Evolutionary conservation across 2,329 filamentous ascomycete species (phyloP).

Genomic region (Colletotrichum tabaci): DNA sequence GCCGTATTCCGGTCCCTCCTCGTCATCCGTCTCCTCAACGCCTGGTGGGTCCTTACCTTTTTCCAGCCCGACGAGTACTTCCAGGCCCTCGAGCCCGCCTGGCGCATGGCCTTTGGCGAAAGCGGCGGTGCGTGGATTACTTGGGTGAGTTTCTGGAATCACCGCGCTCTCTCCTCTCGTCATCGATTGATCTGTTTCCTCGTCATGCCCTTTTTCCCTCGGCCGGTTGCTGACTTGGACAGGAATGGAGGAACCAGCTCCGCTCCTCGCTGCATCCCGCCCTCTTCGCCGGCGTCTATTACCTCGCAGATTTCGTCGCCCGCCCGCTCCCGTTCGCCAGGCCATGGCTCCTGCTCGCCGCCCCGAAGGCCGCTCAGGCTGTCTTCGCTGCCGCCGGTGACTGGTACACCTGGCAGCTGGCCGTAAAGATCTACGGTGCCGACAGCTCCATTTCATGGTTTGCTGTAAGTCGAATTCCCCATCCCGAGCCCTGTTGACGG

Average conservation of each 20-base stretch:
- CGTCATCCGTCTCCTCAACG: conserved; percentile 83
- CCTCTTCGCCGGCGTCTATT: conserved; percentile 85
- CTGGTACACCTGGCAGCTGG: conserved; percentile 90
- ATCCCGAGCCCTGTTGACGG: conserved; percentile 11
- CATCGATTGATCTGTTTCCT: neutral
- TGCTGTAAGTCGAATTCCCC: conserved; percentile 69
- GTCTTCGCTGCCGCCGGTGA: conserved; percentile 84
- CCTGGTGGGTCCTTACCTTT: conserved; percentile 85
- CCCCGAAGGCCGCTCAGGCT: conserved; percentile 84
- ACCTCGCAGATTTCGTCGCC: conserved; percentile 70
- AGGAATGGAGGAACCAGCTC: conserved; percentile 95
- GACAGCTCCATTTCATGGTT: conserved; percentile 76
- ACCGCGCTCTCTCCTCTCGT: neutral
- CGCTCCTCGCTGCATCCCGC: conserved; percentile 93
- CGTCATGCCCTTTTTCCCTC: neutral
- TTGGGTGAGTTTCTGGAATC: conserved; percentile 76
- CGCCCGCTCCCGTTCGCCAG: conserved; percentile 66
- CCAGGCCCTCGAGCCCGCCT: conserved; percentile 94
- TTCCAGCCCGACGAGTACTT: conserved; percentile 99
- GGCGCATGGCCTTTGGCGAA: conserved; percentile 86
- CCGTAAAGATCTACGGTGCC: conserved; percentile 79
- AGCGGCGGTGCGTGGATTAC: conserved; percentile 91
- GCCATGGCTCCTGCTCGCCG: conserved; percentile 77
- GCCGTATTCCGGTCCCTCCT: conserved; percentile 61
- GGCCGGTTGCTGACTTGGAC: neutral